phyloP scores from a whole-genome alignment of 345 rosid species.

The Eucalyptus marginata region DNA sequence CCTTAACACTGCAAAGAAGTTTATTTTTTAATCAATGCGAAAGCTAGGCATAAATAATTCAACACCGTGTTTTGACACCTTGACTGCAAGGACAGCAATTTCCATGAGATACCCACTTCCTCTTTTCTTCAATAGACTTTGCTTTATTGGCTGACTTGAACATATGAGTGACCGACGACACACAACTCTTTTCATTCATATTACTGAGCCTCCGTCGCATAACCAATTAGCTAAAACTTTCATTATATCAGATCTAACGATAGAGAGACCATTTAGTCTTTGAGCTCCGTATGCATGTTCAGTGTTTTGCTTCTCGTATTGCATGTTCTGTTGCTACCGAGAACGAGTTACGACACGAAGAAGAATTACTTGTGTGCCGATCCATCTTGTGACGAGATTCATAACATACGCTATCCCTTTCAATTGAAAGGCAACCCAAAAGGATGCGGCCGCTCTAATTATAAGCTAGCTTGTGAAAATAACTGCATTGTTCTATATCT shows the following conservation, averaged over 20 bases:
- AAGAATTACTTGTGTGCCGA: fast-evolving
- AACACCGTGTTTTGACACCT: not conserved
- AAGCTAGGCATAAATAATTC: not conserved
- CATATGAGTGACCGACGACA: fast-evolving
- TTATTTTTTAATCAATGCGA: no score
- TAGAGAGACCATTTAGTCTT: not conserved
- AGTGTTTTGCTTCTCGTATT: not conserved
- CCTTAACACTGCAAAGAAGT: fast-evolving
- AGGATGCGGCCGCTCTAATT: fast-evolving
- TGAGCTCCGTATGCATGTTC: not conserved
- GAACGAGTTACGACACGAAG: fast-evolving
- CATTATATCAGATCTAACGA: not conserved
- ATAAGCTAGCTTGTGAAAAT: not conserved
- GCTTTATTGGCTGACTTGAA: not conserved
- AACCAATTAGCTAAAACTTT: not conserved
- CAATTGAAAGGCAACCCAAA: fast-evolving
- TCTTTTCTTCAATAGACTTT: not conserved
- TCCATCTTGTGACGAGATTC: fast-evolving
- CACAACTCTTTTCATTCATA: not conserved
- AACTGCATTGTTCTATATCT: fast-evolving
- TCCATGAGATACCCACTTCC: fast-evolving
- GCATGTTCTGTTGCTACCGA: fast-evolving
- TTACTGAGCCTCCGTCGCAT: fast-evolving
- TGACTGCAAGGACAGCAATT: fast-evolving
- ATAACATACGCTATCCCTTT: fast-evolving